Percentiles rank a stretch among this genome's conserved stretches.
phyloP scores from a whole-genome alignment of 208 protist species.

The Leptomonas pyrrhocoris region DNA sequence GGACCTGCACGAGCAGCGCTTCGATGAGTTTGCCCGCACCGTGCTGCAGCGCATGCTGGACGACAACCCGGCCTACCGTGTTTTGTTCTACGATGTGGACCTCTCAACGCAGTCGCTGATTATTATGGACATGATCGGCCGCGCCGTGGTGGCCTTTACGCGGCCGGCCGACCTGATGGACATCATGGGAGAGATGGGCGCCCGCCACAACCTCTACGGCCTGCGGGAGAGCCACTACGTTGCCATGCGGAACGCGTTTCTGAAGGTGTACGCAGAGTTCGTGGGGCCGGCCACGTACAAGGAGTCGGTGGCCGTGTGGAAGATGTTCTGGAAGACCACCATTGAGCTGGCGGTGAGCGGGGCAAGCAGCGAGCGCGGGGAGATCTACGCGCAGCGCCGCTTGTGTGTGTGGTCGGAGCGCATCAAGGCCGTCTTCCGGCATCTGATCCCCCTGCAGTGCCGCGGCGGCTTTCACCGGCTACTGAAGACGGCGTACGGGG shows the following conservation, averaged over 20 bases:
- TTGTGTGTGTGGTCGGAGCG: constrained; percentile 15
- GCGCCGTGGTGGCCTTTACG: constrained; percentile 26
- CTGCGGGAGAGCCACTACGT: constrained; percentile 16
- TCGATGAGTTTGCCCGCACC: constrained; percentile 22
- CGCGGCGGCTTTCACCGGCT: constrained; percentile 33
- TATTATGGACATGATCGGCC: constrained; percentile 33
- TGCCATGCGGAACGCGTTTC: constrained; percentile 24
- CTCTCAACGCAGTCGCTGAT: constrained; percentile 13
- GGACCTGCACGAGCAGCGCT: constrained; percentile 19
- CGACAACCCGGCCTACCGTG: constrained; percentile 13
- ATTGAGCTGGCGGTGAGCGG: not conserved
- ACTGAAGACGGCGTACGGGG: constrained; percentile 30
- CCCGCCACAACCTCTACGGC: constrained; percentile 32
- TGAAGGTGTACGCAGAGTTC: constrained; percentile 11
- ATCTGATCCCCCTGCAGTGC: constrained; percentile 21
- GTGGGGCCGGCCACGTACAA: not conserved
- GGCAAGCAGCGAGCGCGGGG: constrained; percentile 6
- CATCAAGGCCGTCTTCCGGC: constrained; percentile 4
- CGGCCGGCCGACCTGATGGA: constrained; percentile 22
- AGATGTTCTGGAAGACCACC: not conserved
- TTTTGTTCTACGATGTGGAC: constrained; percentile 8
- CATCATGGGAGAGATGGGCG: constrained; percentile 33
- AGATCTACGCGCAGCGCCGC: constrained; percentile 14
- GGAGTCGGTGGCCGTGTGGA: not conserved
- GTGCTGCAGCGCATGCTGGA: constrained; percentile 21